Evolutionary conservation across 176 grass and related monocot genomes (phyloP).

Genomic region (Themeda triandra): DNA sequence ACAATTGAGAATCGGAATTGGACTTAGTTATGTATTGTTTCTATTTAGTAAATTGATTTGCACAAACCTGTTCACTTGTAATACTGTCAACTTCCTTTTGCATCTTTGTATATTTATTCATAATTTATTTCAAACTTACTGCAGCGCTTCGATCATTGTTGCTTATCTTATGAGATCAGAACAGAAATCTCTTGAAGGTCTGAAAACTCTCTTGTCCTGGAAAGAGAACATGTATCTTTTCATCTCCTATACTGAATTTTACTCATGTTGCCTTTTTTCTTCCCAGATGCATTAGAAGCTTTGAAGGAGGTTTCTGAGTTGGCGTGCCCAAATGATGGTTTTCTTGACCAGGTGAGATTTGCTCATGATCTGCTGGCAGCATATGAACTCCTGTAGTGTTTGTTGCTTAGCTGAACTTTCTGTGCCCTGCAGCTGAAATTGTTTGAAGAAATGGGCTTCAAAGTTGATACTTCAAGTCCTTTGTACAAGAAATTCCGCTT

Average conservation of each 20-base stretch:
- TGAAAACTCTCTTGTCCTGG: background rate
- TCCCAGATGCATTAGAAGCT: slow-evolving; percentile 75
- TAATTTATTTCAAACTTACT: slow-evolving; percentile 27
- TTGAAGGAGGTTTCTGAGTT: slow-evolving; percentile 58
- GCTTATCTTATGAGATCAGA: slow-evolving; percentile 93
- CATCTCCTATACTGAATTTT: background rate
- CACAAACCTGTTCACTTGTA: background rate
- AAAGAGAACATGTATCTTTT: background rate
- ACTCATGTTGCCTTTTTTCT: slow-evolving; percentile 15
- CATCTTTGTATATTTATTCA: background rate
- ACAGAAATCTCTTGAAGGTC: slow-evolving; percentile 83
- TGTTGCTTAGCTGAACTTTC: slow-evolving; percentile 9
- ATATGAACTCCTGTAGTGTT: background rate
- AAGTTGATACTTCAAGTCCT: slow-evolving; percentile 71
- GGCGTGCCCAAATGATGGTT: slow-evolving; percentile 82
- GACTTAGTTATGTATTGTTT: background rate
- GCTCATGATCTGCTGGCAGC: slow-evolving; percentile 15
- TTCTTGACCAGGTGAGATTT: slow-evolving; percentile 79
- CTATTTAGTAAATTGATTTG: background rate
- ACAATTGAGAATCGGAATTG: background rate
- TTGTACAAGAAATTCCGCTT: slow-evolving; percentile 87
- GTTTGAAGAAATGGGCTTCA: slow-evolving; percentile 96
- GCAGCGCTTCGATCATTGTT: slow-evolving; percentile 70
- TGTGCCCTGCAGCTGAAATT: slow-evolving; percentile 64
- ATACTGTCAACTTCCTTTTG: background rate